phyloP scores from a whole-genome alignment of 345 rosid genomes.

The Laguncularia racemosa region DNA sequence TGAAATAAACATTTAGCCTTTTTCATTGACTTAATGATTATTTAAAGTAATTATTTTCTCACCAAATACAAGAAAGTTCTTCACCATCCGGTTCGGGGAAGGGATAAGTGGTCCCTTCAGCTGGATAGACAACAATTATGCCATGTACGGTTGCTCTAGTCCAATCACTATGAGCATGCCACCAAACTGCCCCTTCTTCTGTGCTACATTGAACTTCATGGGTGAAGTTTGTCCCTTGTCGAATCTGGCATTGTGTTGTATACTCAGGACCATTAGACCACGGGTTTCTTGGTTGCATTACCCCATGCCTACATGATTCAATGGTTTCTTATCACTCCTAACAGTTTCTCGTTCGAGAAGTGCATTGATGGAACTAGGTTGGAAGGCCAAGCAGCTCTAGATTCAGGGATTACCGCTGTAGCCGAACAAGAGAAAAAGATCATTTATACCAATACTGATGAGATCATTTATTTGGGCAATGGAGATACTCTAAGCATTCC shows the following conservation, averaged over 20 bases:
- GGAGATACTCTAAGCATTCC: too few species aligned
- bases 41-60: not conserved
- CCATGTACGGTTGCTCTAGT: slow-evolving; percentile 7
- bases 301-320: slow-evolving; percentile 4
- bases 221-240: slow-evolving; percentile 1
- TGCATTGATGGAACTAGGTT: too few species aligned
- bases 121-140: slow-evolving; percentile 3
- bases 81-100: slow-evolving; percentile 7
- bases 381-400: too few species aligned
- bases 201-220: not conserved
- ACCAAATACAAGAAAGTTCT: slow-evolving; percentile 5
- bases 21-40: too few species aligned
- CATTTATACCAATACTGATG: too few species aligned
- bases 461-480: too few species aligned
- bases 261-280: slow-evolving; percentile 11
- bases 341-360: too few species aligned
- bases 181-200: slow-evolving; percentile 9
- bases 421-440: too few species aligned
- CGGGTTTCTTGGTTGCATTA: slow-evolving; percentile 7
- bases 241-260: slow-evolving; percentile 5
- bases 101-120: slow-evolving; percentile 3
- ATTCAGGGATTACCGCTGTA: too few species aligned
- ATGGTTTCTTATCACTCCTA: too few species aligned
- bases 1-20: too few species aligned
- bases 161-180: slow-evolving; percentile 12